Evolutionary conservation across 2,329 filamentous ascomycete species (phyloP).

Genomic region (Boeremia lycopersici): DNA sequence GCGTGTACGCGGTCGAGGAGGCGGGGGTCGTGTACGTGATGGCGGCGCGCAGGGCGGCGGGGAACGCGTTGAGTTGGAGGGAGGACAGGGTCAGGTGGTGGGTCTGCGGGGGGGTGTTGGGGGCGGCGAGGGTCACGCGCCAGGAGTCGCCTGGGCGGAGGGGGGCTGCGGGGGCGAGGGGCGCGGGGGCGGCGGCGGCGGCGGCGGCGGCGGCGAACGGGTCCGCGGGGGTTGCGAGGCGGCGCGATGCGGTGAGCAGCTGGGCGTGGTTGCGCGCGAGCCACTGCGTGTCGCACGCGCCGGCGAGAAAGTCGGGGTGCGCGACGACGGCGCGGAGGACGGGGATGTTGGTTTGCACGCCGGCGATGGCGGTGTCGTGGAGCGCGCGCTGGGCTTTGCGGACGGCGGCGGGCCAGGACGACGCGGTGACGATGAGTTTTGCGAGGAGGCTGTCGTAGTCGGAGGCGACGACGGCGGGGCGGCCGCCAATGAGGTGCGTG

Average conservation of each 20-base stretch:
- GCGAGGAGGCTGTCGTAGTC: slow-evolving; percentile 66
- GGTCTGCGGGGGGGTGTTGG: slow-evolving; percentile 23
- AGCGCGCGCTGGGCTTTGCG: slow-evolving; percentile 62
- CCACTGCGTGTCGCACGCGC: slow-evolving; percentile 63
- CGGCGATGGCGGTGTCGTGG: slow-evolving; percentile 60
- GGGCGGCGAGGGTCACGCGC: slow-evolving; percentile 52
- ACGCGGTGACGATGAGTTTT: slow-evolving; percentile 64
- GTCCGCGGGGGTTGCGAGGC: slow-evolving; percentile 4
- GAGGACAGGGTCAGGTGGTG: slow-evolving; percentile 62
- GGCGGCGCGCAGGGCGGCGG: slow-evolving; percentile 60
- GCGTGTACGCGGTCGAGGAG: slow-evolving; percentile 50
- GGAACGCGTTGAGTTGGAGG: slow-evolving; percentile 66
- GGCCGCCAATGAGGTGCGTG: slow-evolving; percentile 57
- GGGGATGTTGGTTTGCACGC: slow-evolving; percentile 64
- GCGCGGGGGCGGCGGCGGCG: too few species aligned
- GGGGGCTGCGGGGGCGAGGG: neutral
- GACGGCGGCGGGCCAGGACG: slow-evolving; percentile 59
- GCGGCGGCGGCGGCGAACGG: too few species aligned
- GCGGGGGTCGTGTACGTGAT: slow-evolving; percentile 56
- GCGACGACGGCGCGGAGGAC: slow-evolving; percentile 61
- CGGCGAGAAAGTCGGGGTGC: slow-evolving; percentile 56
- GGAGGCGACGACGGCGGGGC: slow-evolving; percentile 55
- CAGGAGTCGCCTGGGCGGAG: slow-evolving; percentile 66
- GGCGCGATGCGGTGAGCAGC: slow-evolving; percentile 44
- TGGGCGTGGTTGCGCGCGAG: slow-evolving; percentile 56